These are phyloP conservation scores for Fusarium nurragi DNA, from an alignment of 2,329 filamentous ascomycete genomes.

Conservation along the genomic window DNA sequence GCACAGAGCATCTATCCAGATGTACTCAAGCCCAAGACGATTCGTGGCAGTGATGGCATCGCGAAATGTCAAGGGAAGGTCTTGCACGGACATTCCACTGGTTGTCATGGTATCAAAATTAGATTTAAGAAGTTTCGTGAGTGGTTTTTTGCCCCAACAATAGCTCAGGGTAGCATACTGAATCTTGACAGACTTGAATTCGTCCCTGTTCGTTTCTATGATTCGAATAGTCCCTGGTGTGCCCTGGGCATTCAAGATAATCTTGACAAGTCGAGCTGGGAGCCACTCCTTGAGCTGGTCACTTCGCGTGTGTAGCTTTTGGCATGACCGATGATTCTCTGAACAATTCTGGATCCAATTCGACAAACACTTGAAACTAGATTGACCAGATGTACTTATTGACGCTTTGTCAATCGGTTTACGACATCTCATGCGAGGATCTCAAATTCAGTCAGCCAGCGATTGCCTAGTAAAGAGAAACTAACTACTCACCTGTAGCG, in stretches of 20 bases:
- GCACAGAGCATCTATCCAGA: constrained; percentile 10
- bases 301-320: neutral
- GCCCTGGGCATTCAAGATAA: neutral
- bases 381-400: neutral
- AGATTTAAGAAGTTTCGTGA: neutral
- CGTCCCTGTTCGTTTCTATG: neutral
- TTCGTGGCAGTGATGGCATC: neutral
- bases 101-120: neutral
- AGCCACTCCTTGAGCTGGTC: neutral
- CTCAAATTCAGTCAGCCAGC: neutral
- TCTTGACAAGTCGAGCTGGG: constrained; percentile 3
- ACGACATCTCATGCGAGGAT: neutral
- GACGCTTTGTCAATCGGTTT: neutral
- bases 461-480: accelerated
- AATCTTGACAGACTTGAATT: accelerated
- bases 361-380: neutral
- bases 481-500: neutral
- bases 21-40: neutral
- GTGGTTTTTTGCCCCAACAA: neutral
- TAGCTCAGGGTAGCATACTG: constrained; percentile 4
- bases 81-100: neutral
- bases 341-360: neutral
- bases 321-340: neutral
- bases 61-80: neutral
- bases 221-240: neutral